Evolutionary conservation across 441 rosid genomes (phyloP), one percentile per base, ranked within the genome.

Genomic region (Populus hybrid): DNA sequence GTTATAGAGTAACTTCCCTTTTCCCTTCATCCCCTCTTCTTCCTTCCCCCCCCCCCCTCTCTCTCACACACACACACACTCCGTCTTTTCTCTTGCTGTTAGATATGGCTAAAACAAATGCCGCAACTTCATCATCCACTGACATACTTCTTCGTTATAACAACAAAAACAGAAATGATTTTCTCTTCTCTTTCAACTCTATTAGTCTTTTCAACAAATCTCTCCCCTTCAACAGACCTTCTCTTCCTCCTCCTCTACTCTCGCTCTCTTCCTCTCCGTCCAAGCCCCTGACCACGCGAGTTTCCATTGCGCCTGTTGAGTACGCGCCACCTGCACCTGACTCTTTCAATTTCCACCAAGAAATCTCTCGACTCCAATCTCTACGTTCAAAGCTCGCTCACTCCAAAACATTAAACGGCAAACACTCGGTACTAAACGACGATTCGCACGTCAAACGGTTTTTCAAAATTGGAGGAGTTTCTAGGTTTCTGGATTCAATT

Each of bases 231-330:
- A 32, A 32, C 14, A 80, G 21, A 53, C 82, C 77, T 72, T 65
- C 79, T 35, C 73, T 67, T 75, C 42, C 19, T 67, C 78, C 11
- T 80, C 81, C 61, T 68, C 79, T 32, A 28, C 72, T 59, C 21
- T 78, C 65, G 74, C 16, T 81, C 84, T 16, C 76, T 19, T 42
- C 65, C 46, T 6, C 32, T 11, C 16, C 21, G 42, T 69, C 76
- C 23, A 64, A 79, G 53, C 79, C 3, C n/a, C 76, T 65, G 53
- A 69, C 82, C 78, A 64, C 85, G 46, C 91, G 89, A 24, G 95
- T 91, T 1, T 81, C 94, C 80, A 93, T 94, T 26, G 91, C 83
- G 1, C 90, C 97, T n/a, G 81, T 91, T 14, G 94, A 91, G 82
- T 87, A 80, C 75, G 87, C 84, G 14, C 86, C 93, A 0, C 92